Percentiles rank a stretch among this genome's conserved stretches.
phyloP scores from a whole-genome alignment of 768 basidiomycete genomes.

The Saitozyma sp. region DNA sequence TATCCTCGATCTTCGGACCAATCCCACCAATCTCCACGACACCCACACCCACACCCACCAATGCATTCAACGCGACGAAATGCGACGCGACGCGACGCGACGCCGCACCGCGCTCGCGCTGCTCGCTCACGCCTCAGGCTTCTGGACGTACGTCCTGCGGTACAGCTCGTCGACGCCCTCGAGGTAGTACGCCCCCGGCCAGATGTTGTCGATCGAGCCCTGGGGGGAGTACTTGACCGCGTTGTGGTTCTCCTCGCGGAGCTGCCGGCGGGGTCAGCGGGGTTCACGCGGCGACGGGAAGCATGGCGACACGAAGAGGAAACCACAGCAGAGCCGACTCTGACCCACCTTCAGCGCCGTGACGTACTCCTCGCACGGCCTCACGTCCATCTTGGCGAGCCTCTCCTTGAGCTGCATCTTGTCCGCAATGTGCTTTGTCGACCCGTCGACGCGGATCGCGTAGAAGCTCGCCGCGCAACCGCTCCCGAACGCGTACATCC shows the following conservation, averaged over 20 bases:
- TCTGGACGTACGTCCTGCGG: slow-evolving; percentile 73
- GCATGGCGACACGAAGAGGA: slow-evolving; percentile 5
- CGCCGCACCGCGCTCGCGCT: neutral
- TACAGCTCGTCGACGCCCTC: slow-evolving; percentile 84
- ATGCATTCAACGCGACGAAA: no score
- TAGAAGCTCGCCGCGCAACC: slow-evolving; percentile 96
- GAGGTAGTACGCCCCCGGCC: slow-evolving; percentile 92
- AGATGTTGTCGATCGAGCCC: slow-evolving; percentile 87
- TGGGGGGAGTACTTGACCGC: slow-evolving; percentile 77
- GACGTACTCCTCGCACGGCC: slow-evolving; percentile 88
- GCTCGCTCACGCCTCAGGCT: slow-evolving; percentile 9
- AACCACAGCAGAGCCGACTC: neutral
- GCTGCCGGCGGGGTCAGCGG: slow-evolving; percentile 55
- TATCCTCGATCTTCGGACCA: no score
- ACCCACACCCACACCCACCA: no score
- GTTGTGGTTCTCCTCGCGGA: slow-evolving; percentile 96
- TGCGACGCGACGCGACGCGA: no score
- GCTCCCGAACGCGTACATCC: slow-evolving; percentile 93
- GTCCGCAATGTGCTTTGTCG: slow-evolving; percentile 73
- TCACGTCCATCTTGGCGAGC: slow-evolving; percentile 81
- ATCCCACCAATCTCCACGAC: no score
- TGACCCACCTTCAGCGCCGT: slow-evolving; percentile 62
- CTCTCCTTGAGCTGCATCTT: slow-evolving; percentile 80
- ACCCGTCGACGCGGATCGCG: slow-evolving; percentile 80
- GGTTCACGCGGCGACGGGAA: slow-evolving; percentile 11